A percentile compares a stretch with the other conserved stretches of the same genome.
Evolutionary conservation across 1,139 yeast species (phyloP).

Genomic region (Debaryomycetaceae sp.): DNA sequence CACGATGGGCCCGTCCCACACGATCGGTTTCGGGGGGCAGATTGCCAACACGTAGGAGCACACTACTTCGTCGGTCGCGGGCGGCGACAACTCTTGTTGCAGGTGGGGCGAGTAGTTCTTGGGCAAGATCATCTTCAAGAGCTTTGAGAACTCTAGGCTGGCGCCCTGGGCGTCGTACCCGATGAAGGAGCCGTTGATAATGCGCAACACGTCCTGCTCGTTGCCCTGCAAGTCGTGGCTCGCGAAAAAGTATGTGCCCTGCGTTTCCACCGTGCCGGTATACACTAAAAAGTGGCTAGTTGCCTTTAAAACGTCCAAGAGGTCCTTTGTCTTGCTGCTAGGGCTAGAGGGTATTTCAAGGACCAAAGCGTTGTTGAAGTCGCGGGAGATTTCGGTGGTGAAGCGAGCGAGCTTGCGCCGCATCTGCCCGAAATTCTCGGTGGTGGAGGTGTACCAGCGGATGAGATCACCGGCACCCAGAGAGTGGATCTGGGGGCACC

Average conservation of each 20-base stretch:
- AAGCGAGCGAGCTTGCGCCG: constrained; percentile 80
- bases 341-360: constrained; percentile 44
- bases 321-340: constrained; percentile 39
- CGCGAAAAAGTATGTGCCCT: constrained; percentile 68
- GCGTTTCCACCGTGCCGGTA: constrained; percentile 62
- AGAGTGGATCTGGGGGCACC: constrained; percentile 44
- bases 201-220: constrained; percentile 30
- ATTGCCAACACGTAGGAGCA: constrained; percentile 59
- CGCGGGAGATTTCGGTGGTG: constrained; percentile 53
- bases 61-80: constrained; percentile 9
- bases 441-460: constrained; percentile 71
- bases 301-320: constrained; percentile 48
- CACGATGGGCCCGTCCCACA: constrained; percentile 82
- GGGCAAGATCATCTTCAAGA: constrained; percentile 11
- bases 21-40: constrained; percentile 74
- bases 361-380: constrained; percentile 67
- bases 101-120: neutral
- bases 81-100: constrained; percentile 2
- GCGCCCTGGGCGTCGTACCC: constrained; percentile 27
- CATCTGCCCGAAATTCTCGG: constrained; percentile 77
- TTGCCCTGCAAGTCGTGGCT: constrained; percentile 43
- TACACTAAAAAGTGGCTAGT: constrained; percentile 73
- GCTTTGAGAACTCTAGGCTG: constrained; percentile 18
- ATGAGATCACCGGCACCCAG: constrained; percentile 47
- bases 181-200: constrained; percentile 32